phyloP scores from a whole-genome alignment of 805 yeast genomes.

The Metschnikowia gruessii region DNA sequence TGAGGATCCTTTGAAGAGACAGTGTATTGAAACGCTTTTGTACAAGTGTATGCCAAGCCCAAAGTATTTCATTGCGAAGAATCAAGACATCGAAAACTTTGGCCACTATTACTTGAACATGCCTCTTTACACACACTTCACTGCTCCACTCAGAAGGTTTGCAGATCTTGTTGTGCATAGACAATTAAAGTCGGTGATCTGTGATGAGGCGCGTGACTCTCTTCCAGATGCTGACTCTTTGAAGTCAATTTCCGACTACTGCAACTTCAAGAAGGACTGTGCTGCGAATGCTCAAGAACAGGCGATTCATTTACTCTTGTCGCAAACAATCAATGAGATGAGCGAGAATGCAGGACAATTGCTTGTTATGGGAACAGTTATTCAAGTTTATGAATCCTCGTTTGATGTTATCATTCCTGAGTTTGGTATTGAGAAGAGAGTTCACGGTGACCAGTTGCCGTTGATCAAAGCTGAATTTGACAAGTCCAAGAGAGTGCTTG shows the following conservation, averaged over 20 bases:
- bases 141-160: slow-evolving; percentile 88
- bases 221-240: slow-evolving; percentile 57
- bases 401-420: slow-evolving; percentile 92
- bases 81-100: slow-evolving; percentile 71
- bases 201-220: slow-evolving; percentile 34
- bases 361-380: slow-evolving; percentile 78
- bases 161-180: slow-evolving; percentile 92
- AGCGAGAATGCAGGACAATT: slow-evolving; percentile 72
- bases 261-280: slow-evolving; percentile 94
- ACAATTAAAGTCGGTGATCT: slow-evolving; percentile 71
- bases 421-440: slow-evolving; percentile 92
- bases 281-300: slow-evolving; percentile 93
- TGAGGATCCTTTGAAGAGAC: slow-evolving; percentile 59
- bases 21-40: slow-evolving; percentile 74
- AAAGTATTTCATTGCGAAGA: slow-evolving; percentile 85
- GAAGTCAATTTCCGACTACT: slow-evolving; percentile 83
- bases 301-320: slow-evolving; percentile 79
- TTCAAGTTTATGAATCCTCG: slow-evolving; percentile 93
- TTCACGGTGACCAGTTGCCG: slow-evolving; percentile 96
- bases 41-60: slow-evolving; percentile 83
- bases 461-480: slow-evolving; percentile 89
- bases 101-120: slow-evolving; percentile 79
- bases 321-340: slow-evolving; percentile 80
- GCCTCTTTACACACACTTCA: slow-evolving; percentile 89
- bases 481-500: slow-evolving; percentile 61